phyloP scores from a whole-genome alignment of 495 filamentous ascomycete species.

The Echria macrotheca region DNA sequence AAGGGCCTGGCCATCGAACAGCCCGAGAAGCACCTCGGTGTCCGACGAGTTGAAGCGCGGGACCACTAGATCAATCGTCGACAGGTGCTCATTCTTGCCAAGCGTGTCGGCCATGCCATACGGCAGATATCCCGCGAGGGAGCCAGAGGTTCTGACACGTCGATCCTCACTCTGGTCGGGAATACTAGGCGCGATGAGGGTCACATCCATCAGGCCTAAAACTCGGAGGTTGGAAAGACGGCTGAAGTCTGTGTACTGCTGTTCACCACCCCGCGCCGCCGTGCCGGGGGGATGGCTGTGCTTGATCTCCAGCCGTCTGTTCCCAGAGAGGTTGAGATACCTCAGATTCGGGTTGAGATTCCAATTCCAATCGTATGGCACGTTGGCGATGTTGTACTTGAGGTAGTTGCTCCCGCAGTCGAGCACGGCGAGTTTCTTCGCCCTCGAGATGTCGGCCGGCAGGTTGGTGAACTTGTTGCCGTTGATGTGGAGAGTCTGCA shows the following conservation, averaged over 20 bases:
- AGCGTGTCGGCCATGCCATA: conserved; percentile 99
- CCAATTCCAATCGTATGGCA: conserved; percentile 99
- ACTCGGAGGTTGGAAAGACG: conserved; percentile 80
- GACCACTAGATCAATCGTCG: conserved; percentile 96
- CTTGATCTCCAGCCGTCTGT: conserved; percentile 96
- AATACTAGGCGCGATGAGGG: conserved; percentile 76
- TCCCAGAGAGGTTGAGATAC: conserved; percentile 94
- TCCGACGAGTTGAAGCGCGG: conserved; percentile 89
- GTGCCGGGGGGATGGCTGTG: conserved; percentile 53
- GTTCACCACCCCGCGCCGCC: conserved; percentile 51
- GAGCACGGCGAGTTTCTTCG: conserved; percentile 69
- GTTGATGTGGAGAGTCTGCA: conserved; percentile 93
- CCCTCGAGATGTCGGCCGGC: conserved; percentile 90
- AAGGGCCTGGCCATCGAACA: conserved; percentile 89
- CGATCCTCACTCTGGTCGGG: conserved; percentile 94
- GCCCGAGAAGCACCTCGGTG: conserved; percentile 80
- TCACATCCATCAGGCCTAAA: conserved; percentile 96
- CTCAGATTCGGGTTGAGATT: conserved; percentile 93
- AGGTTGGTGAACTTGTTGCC: conserved; percentile 95
- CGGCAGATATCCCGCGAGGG: conserved; percentile 74
- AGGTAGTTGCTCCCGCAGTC: conserved; percentile 95
- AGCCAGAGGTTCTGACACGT: conserved; percentile 91
- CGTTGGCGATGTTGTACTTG: conserved; percentile 99
- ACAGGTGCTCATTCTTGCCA: conserved; percentile 86
- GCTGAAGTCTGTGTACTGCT: conserved; percentile 89